Evolutionary conservation across 78 protist genomes (phyloP), one percentile per base, ranked within the genome.

Genomic region (Guillardia theta): DNA sequence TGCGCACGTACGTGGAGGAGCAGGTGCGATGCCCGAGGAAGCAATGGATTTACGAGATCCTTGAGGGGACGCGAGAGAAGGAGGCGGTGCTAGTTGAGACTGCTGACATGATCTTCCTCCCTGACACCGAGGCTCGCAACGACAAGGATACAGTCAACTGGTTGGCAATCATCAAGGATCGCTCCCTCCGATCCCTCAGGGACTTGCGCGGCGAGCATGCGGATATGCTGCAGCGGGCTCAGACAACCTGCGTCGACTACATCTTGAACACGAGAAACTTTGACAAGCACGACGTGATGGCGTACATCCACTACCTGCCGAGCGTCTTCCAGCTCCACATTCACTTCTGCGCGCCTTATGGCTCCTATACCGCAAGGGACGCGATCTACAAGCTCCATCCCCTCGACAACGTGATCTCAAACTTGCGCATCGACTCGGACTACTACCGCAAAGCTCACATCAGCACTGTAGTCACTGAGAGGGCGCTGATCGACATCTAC

Each of bases 251-350:
- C 87, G 33, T 3, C 39, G 39, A 0, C 87, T 37, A 4, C 47
- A 4, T 27, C 39, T 1, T 70, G 87, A 22, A 36, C 47, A 70
- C 87, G 87, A 10, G 5, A 24, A 12, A 24, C 58, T 50, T 50
- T 15, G 87, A 37, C 27, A 4, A 70, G 41, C 8, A 27, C 5
- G 39, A 27, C 39, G 41, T 70, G n/a, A 36, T 70, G 87, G 9
- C 39, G 47, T 70, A 70, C 87, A 10, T 70, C 33, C 87, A 70
- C 87, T 70, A 70, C 41, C 87, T 36, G n/a, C 87, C 87, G n/a
- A 22, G 39, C 41, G 87, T 70, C 45, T 70, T 36, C 41, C 87
- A 70, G 41, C 41, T 70, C 47, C 87, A 70, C 41, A 22, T 70
- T 12, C 87, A 70, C 44, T 10, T 70, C 27, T 58, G 70, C 70